Evolutionary conservation across 83 land plant genomes (phyloP), one percentile per base, ranked within the genome.

Genomic region (Isoetes engelmannii): DNA sequence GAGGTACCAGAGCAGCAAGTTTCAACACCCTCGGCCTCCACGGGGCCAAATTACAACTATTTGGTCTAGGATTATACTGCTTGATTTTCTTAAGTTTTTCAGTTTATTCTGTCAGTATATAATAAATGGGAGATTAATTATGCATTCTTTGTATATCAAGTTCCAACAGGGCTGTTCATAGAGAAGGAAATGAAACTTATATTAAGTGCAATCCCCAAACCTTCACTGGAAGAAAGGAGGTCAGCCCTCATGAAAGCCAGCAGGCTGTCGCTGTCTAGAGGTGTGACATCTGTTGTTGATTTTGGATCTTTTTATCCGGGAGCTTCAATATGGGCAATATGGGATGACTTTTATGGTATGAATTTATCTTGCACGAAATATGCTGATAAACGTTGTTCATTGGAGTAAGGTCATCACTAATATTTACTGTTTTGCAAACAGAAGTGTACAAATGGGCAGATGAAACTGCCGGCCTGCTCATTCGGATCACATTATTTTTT

Each of bases 371-470:
- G 3, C 12, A 51, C n/a, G 0, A 51, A 51, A 51, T 10, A 17
- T 67, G 20, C 9, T 20, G 21, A 8, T 13, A 15, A 60, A 10
- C 20, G 21, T 60, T 60, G 63, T 3, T 1, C 63, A 3, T n/a
- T 10, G 58, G 44, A 45, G 49, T 18, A 10, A 48, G n/a, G 21
- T 15, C 48, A 57, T 72, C 19, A 4, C 54, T 6, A 41, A 44
- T 59, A 17, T 48, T n/a, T 6, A 20, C 47, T 56, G 28, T 13
- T 37, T 13, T 41, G 48, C 42, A 7, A 47, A 56, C 85, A 92
- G 98, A 93, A 75, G 98, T 93, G 48, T 93, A 87, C 61, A 72
- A 76, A 57, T 93, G 96, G 96, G 86, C 84, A 56, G 86, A 86
- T 80, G 72, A 83, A 67, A 65, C 77, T 41, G 84, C 84, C 56